Base-by-base conservation (phyloP, 116 monocot species). In the Posidonia oceanica region DNA sequence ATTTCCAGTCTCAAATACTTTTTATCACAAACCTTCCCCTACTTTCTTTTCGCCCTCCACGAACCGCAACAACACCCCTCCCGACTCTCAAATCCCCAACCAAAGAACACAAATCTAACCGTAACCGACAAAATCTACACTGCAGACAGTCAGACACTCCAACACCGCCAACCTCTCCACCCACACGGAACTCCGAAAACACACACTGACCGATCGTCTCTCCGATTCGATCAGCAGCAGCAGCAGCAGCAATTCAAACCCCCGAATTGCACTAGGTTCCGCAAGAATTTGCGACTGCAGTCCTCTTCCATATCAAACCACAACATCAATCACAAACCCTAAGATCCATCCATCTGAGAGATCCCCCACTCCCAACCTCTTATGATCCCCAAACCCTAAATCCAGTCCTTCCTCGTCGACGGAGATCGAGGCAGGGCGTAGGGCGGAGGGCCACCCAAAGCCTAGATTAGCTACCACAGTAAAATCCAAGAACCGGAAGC, bases 1-100 rank as follows among this genome's bases (percentile, higher is more conserved):
- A 86, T 86, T 78, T 80, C 80, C 64, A 80, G 75, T 72, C 70
- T 79, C 72, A 80, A 57, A 42, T 18, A 71, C 55, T 59, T 52
- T 54, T 48, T 63, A 78, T 79, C 66, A 16, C 54, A 72, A 39
- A 41, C 20, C 18, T 22, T 29, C 60, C 12, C 29, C 22, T 60
- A 23, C 12, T 60, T 60, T 6, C 29, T 60, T 60, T 60, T 60
- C 59, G 16, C 29, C 20, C 54, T 36, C 52, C 10, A 52, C 1
- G 36, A 69, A 69, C 36, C 41, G 16, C 10, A 66, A 20, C 60
- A 60, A 22, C 66, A 41, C 66, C 17, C n/a, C 10, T 41, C 29
- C 56, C n/a, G 15, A 20, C 4, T 14, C 44, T 38, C 39, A 39
- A 61, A 71, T 40, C 41, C 3, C n/a, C 69, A 54, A 5, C 52